These are phyloP conservation scores for Fusarium napiforme DNA, from an alignment of 2,329 filamentous ascomycete genomes.

Conservation along the genomic window DNA sequence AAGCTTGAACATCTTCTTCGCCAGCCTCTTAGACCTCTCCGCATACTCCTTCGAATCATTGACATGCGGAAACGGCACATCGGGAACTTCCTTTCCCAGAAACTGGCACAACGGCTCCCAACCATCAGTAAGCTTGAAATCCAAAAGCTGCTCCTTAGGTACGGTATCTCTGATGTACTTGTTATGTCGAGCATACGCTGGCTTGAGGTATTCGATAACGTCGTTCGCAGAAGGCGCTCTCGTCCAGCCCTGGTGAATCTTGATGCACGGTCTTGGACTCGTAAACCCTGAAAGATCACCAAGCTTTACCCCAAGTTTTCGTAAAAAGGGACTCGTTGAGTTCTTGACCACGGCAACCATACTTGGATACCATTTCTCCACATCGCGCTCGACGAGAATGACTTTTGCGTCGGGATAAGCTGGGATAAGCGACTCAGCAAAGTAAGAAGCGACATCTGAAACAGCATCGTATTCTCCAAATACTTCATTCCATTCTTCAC, in stretches of 20 bases:
- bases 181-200: constrained; percentile 45
- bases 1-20: background rate
- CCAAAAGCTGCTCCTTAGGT: constrained; percentile 42
- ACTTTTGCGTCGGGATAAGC: constrained; percentile 47
- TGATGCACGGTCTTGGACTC: background rate
- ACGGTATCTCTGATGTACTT: constrained; percentile 39
- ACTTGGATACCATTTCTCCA: constrained; percentile 45
- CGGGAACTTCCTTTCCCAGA: constrained; percentile 46
- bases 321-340: background rate
- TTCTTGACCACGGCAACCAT: constrained; percentile 10
- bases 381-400: constrained; percentile 44
- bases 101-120: constrained; percentile 51
- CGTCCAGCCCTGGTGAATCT: constrained; percentile 25
- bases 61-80: constrained; percentile 43
- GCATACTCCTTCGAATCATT: constrained; percentile 39
- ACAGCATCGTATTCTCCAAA: constrained; percentile 42
- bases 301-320: background rate
- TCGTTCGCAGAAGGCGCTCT: background rate
- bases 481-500: constrained; percentile 40
- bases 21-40: background rate
- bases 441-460: constrained; percentile 42
- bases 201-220: constrained; percentile 11
- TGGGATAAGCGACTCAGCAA: constrained; percentile 39
- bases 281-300: background rate
- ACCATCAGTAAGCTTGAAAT: constrained; percentile 45